Percentiles rank a stretch among this genome's conserved stretches.
Evolutionary conservation across 2,329 filamentous ascomycete genomes (phyloP).

Genomic region (Leptographium galeiforme): DNA sequence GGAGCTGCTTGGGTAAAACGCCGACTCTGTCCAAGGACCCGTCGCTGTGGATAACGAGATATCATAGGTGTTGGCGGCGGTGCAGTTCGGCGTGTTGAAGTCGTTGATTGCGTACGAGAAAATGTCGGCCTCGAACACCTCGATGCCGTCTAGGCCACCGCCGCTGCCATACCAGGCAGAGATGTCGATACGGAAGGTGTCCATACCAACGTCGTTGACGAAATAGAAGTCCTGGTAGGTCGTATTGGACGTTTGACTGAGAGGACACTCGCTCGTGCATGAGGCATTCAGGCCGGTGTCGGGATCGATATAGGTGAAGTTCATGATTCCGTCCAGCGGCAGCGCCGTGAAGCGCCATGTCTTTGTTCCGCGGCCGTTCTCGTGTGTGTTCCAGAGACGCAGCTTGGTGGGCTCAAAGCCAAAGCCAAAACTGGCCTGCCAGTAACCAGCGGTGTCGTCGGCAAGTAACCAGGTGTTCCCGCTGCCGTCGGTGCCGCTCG

Average conservation of each 20-base stretch:
- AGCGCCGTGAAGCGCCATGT: conserved; percentile 77
- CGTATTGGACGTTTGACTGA: conserved; percentile 54
- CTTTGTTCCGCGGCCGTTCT: conserved; percentile 73
- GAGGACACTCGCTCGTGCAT: conserved; percentile 76
- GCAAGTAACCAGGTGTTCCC: conserved; percentile 73
- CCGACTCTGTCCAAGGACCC: conserved; percentile 60
- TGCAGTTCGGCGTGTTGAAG: conserved; percentile 82
- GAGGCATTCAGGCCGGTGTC: conserved; percentile 49
- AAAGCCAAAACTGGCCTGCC: conserved; percentile 72
- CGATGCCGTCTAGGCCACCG: conserved; percentile 72
- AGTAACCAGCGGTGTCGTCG: conserved; percentile 64
- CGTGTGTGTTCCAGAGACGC: conserved; percentile 75
- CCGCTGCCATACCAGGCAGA: conserved; percentile 77
- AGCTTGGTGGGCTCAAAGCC: conserved; percentile 79
- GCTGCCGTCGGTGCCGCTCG: conserved; percentile 48
- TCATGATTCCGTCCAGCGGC: conserved; percentile 87
- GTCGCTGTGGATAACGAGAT: conserved; percentile 55
- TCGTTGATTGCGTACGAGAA: conserved; percentile 71
- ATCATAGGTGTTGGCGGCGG: conserved; percentile 41
- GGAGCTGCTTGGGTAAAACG: conserved; percentile 56
- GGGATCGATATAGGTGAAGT: conserved; percentile 80
- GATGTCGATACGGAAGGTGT: conserved; percentile 71
- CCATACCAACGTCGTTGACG: conserved; percentile 79
- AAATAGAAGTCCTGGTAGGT: conserved; percentile 83
- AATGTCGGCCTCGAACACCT: conserved; percentile 77